A percentile compares a stretch with the other conserved stretches of the same genome.
Evolutionary conservation across 345 rosid species (phyloP).

Genomic region (Boechera stricta): DNA sequence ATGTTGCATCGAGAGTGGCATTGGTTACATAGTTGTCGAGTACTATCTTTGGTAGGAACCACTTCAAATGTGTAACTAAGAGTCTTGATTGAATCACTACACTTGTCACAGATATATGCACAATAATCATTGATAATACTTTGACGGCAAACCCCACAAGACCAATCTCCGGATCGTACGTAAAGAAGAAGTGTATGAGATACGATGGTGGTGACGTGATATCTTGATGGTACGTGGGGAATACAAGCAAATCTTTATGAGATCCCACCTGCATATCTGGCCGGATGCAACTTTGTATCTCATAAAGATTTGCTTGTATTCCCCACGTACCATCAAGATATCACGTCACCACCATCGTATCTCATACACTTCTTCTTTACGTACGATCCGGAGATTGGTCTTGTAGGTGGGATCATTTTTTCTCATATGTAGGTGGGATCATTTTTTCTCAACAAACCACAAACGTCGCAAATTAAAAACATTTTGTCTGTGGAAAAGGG

Average conservation of each 20-base stretch:
- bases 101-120: not conserved
- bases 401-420: not conserved
- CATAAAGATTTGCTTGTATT: not conserved
- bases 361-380: not conserved
- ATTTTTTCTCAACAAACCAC: not conserved
- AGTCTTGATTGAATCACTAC: not conserved
- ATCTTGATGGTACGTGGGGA: not conserved
- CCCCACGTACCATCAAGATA: not conserved
- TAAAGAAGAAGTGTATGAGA: not conserved
- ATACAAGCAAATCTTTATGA: not conserved
- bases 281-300: no score
- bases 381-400: not conserved
- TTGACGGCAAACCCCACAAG: not conserved
- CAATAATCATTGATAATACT: not conserved
- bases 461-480: not conserved
- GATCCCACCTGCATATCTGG: no score
- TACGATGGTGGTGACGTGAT: not conserved
- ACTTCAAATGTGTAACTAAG: no score
- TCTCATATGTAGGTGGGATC: not conserved
- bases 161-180: not conserved
- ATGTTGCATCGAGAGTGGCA: no score
- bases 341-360: not conserved
- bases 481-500: no score
- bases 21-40: no score
- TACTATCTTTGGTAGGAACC: no score